Conservation (phyloP, 495 filamentous ascomycete species). For the Opeltia flavorubescens region DNA sequence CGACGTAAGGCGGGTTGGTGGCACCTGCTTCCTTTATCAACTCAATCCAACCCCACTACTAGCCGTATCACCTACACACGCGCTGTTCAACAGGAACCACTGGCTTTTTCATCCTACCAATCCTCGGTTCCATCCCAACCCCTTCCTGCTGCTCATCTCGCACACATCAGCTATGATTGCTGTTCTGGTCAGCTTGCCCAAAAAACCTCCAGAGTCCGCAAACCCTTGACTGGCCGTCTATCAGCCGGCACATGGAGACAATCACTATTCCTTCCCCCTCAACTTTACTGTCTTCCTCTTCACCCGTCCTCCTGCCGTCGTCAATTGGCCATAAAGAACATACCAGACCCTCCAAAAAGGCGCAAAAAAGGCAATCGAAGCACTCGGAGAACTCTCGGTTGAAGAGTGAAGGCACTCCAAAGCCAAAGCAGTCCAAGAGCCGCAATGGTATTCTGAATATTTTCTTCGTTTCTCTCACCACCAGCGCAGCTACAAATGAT, state of each 20-base stretch:
- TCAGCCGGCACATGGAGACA: conserved; percentile 2
- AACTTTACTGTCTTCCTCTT: conserved; percentile 37
- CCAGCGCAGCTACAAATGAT: neutral
- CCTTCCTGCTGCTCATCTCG: neutral
- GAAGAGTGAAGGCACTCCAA: conserved; percentile 22
- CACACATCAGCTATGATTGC: neutral
- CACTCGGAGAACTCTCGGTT: neutral
- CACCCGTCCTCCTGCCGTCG: conserved; percentile 16
- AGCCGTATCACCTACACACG: conserved; percentile 1
- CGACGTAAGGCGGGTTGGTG: no score
- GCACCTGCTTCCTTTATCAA: neutral
- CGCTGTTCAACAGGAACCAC: neutral
- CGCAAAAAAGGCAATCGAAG: conserved; percentile 3
- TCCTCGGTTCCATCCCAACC: neutral
- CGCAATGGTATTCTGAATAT: conserved; percentile 49
- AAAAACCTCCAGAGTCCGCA: neutral
- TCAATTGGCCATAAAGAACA: conserved; percentile 13
- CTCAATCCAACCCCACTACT: no score
- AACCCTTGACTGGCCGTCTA: neutral
- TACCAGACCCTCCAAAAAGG: conserved; percentile 5
- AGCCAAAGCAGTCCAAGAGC: conserved; percentile 71
- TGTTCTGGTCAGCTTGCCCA: neutral
- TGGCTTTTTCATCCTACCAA: neutral
- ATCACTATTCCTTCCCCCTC: conserved; percentile 41
- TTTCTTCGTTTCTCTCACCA: neutral